phyloP scores from a whole-genome alignment of 805 yeast genomes.

The Wickerhamiella occidentalis region DNA sequence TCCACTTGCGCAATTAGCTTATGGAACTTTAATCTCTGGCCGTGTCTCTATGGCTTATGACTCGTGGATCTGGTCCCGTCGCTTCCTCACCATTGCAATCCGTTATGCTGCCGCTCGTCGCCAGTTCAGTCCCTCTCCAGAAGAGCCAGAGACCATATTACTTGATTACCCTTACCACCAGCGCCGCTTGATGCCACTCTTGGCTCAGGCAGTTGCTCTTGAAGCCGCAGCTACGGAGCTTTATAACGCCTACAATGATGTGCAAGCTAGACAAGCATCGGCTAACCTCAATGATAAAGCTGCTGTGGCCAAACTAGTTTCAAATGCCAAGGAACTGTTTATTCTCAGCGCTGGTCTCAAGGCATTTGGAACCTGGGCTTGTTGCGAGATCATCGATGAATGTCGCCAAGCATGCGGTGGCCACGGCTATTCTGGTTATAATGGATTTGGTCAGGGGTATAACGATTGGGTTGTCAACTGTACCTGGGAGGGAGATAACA shows the following conservation, averaged over 20 bases:
- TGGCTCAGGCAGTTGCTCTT: constrained; percentile 61
- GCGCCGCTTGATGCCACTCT: constrained; percentile 64
- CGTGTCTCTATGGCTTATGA: constrained; percentile 78
- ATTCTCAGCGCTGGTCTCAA: constrained; percentile 71
- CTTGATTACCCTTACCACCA: constrained; percentile 80
- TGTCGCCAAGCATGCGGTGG: constrained; percentile 86
- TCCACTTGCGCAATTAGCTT: constrained; percentile 70
- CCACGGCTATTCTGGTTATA: constrained; percentile 75
- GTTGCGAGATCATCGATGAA: constrained; percentile 63
- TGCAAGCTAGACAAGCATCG: constrained; percentile 35
- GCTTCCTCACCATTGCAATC: constrained; percentile 63
- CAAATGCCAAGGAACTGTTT: constrained; percentile 55
- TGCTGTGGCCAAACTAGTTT: constrained; percentile 39
- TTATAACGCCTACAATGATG: constrained; percentile 36
- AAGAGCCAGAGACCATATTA: constrained; percentile 44
- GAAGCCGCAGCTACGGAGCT: constrained; percentile 55
- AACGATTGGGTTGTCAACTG: constrained; percentile 86
- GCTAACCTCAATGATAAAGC: constrained; percentile 32
- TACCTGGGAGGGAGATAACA: constrained; percentile 93
- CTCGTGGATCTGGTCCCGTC: constrained; percentile 62
- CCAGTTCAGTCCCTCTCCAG: constrained; percentile 46
- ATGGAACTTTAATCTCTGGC: constrained; percentile 69
- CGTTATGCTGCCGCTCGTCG: constrained; percentile 75
- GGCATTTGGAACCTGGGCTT: constrained; percentile 72
- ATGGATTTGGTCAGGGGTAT: constrained; percentile 74